These are phyloP conservation scores for Ochromonadaceae sp. DNA, from an alignment of 352 stramenopile genomes.

Conservation along the genomic window DNA sequence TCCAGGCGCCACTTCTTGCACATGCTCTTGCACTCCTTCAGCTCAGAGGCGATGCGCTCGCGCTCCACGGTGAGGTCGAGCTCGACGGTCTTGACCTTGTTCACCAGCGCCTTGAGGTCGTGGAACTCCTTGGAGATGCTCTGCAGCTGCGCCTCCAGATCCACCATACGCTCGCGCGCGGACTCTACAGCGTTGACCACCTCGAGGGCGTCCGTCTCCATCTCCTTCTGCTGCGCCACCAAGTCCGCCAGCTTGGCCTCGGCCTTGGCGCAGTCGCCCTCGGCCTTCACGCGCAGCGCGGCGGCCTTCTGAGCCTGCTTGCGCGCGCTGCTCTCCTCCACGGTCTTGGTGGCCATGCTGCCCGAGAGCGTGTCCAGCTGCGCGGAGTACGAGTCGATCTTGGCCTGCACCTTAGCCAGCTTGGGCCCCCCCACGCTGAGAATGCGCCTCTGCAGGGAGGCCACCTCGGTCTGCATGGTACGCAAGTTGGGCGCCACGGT, in stretches of 20 bases:
- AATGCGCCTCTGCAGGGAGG: slow-evolving; percentile 80
- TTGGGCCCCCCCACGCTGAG: slow-evolving; percentile 78
- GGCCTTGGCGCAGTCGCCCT: slow-evolving; percentile 17
- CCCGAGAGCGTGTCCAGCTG: slow-evolving; percentile 30
- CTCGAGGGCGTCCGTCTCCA: slow-evolving; percentile 75
- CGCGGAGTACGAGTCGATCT: slow-evolving; percentile 29
- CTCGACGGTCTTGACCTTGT: slow-evolving; percentile 69
- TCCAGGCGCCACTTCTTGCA: slow-evolving; percentile 36
- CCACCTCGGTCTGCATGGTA: slow-evolving; percentile 54
- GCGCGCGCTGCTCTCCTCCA: slow-evolving; percentile 36
- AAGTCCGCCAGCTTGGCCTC: slow-evolving; percentile 55
- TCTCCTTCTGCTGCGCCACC: slow-evolving; percentile 60
- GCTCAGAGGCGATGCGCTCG: slow-evolving; percentile 52
- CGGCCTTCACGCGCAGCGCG: slow-evolving; percentile 24
- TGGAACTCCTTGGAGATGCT: slow-evolving; percentile 55
- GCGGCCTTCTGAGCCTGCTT: slow-evolving; percentile 44
- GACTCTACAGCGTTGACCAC: slow-evolving; percentile 38
- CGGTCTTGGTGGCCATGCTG: slow-evolving; percentile 17
- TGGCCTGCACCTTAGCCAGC: slow-evolving; percentile 75
- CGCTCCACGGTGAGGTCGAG: slow-evolving; percentile 46
- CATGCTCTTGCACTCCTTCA: slow-evolving; percentile 62
- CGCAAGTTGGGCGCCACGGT: slow-evolving; percentile 46
- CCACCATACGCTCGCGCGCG: slow-evolving; percentile 30
- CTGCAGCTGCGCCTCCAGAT: slow-evolving; percentile 32
- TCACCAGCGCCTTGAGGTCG: slow-evolving; percentile 66